These are phyloP conservation scores for Alliaria petiolata DNA, from an alignment of 345 rosid genomes.

Conservation along the genomic window DNA sequence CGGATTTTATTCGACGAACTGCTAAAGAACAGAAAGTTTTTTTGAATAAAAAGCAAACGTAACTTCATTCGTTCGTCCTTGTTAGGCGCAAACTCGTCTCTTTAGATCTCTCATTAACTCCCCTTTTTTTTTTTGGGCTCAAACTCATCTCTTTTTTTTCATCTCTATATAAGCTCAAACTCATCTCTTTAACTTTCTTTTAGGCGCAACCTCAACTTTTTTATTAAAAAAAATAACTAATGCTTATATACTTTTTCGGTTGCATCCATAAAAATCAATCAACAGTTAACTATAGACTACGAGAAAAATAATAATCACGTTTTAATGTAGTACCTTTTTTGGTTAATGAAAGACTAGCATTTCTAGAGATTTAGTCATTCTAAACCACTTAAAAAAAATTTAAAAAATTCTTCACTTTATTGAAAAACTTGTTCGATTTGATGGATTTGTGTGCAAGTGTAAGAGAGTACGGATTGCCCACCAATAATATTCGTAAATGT, in stretches of 20 bases:
- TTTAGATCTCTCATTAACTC: background rate
- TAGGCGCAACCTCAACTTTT: too few relatives aligned
- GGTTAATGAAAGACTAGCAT: background rate
- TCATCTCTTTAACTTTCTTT: background rate
- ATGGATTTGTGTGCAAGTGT: background rate
- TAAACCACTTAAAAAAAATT: background rate
- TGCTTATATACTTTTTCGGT: background rate
- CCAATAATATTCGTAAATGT: background rate
- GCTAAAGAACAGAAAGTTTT: background rate
- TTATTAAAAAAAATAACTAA: too few relatives aligned
- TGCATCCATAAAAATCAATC: background rate
- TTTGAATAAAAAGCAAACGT: background rate
- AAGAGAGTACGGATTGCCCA: slow-evolving; percentile 9
- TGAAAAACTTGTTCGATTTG: background rate
- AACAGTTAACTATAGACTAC: background rate
- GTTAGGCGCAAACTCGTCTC: slow-evolving; percentile 24
- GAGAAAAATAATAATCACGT: background rate
- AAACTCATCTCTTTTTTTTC: too few relatives aligned
- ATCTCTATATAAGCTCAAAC: too few relatives aligned
- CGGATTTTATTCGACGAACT: background rate
- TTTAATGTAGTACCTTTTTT: too few relatives aligned
- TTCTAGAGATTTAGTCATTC: background rate
- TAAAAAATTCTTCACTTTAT: background rate
- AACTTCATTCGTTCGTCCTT: slow-evolving; percentile 3
- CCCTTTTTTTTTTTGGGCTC: background rate